These are phyloP conservation scores for Sphagnum contortum DNA, from an alignment of 225 moss, liverwort and hornwort species.

Conservation along the genomic window DNA sequence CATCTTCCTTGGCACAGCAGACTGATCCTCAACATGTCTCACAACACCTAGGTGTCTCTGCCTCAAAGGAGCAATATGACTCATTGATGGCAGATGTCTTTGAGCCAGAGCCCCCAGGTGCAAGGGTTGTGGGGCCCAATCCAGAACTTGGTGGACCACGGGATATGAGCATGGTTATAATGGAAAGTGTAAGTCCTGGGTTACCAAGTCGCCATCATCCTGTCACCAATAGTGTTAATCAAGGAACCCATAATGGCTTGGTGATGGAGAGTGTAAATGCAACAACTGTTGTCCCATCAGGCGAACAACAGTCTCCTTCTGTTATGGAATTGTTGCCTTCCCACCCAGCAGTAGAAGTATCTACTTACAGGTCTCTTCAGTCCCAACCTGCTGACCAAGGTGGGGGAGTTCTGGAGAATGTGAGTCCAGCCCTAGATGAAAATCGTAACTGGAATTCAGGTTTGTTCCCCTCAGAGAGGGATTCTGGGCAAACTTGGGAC, in stretches of 20 bases:
- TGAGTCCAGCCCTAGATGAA: constrained; percentile 49
- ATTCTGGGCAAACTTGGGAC: background rate
- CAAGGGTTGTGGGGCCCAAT: constrained; percentile 24
- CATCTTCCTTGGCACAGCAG: too few species aligned
- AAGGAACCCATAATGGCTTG: constrained; percentile 28
- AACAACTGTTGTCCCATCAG: constrained; percentile 9
- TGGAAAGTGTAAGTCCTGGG: constrained; percentile 83
- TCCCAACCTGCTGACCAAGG: constrained; percentile 1
- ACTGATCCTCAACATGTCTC: background rate
- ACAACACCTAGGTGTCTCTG: background rate
- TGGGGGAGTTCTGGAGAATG: constrained; percentile 35
- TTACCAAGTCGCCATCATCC: constrained; percentile 42
- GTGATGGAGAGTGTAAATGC: constrained; percentile 72
- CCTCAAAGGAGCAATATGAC: constrained; percentile 34
- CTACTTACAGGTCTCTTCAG: too few species aligned
- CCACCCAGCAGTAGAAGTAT: too few species aligned
- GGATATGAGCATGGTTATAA: constrained; percentile 57
- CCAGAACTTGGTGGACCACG: constrained; percentile 5
- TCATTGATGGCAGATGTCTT: constrained; percentile 33
- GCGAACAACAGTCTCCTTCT: too few species aligned
- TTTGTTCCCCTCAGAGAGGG: background rate
- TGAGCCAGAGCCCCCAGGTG: constrained; percentile 66
- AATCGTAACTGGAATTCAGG: constrained; percentile 28
- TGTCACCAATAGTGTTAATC: constrained; percentile 43
- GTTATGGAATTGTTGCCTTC: too few species aligned